Evolutionary conservation across 768 basidiomycete genomes (phyloP).

Genomic region (Agaricus blazei): DNA sequence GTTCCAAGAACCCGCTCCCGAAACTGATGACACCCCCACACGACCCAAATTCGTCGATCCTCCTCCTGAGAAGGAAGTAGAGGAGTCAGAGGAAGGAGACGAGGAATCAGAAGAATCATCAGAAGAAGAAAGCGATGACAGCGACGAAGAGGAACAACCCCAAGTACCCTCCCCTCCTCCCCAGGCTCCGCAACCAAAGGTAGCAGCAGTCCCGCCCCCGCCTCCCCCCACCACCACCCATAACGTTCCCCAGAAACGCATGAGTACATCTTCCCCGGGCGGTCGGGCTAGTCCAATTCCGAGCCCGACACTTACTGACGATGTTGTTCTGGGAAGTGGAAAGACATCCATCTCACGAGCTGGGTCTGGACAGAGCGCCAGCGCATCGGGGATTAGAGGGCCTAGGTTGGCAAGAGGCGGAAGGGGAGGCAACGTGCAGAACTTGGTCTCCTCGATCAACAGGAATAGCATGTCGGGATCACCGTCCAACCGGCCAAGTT

Average conservation of each 20-base stretch:
- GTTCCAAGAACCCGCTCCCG: conserved; percentile 25
- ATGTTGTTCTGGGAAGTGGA: conserved; percentile 28
- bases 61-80: conserved; percentile 7
- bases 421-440: conserved; percentile 47
- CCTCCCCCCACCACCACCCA: conserved; percentile 42
- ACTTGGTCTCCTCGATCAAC: conserved; percentile 53
- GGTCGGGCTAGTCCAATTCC: conserved; percentile 34
- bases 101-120: conserved; percentile 7
- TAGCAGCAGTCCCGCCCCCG: conserved; percentile 15
- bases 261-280: conserved; percentile 29
- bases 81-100: conserved; percentile 11
- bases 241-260: conserved; percentile 45
- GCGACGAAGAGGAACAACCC: neutral
- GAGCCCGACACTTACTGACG: conserved; percentile 24
- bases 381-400: conserved; percentile 17
- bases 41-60: conserved; percentile 11
- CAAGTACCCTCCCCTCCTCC: conserved; percentile 7
- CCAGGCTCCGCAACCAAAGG: neutral
- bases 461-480: conserved; percentile 36
- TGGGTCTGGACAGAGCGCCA: conserved; percentile 32
- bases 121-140: conserved; percentile 12
- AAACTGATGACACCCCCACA: conserved; percentile 5
- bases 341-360: conserved; percentile 42
- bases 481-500: conserved; percentile 24
- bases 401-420: conserved; percentile 42